Base-by-base conservation (phyloP, 768 basidiomycete species). In the Glaciozyma antarctica region DNA sequence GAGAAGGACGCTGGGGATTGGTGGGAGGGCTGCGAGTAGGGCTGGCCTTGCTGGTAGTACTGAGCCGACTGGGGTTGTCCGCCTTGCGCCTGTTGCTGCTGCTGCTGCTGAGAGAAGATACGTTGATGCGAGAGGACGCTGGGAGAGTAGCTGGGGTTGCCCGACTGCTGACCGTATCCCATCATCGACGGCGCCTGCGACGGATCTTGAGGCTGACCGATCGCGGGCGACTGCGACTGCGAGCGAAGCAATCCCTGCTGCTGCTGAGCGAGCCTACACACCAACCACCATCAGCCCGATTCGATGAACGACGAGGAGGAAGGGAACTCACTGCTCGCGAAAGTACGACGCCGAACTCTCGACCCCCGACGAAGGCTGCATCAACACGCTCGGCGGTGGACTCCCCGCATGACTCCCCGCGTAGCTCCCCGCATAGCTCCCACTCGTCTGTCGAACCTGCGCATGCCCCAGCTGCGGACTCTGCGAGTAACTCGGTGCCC, bases 381-480 rank as follows among this genome's bases (percentile, higher is more conserved):
- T 41, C 38, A 41, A 41, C 38, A 41, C 49, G 52, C 54, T 53
- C 51, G 55, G 54, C 9, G 68, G 64, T 5, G 64, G 64, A 22
- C 64, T 65, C 12, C 68, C 66, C 22, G 66, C 66, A 19, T 56
- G 52, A 22, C 62, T 63, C 4, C 58, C 67, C 21, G 49, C 49
- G 13, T n/a, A 7, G 12, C 49, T 49, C 10, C 48, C 48, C 48
- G 48, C 17, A 22, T n/a, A 12, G 48, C 48, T 51, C 13, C 49
- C 24, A 19, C 49, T 51, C 49, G 49, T 41, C 21, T 34, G 30
- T n/a, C 55, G 55, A 15, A 68, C 3, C 58, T 64, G 62, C 15
- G 55, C 44, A 9, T 68, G 49, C 28, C 26, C 24, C 3, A 65
- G 43, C 34, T 69, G 68, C n/a, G 68, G 68, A 12, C 61, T 63